Evolutionary conservation across 495 filamentous ascomycete genomes (phyloP).

Genomic region (Amniculicola lignicola): DNA sequence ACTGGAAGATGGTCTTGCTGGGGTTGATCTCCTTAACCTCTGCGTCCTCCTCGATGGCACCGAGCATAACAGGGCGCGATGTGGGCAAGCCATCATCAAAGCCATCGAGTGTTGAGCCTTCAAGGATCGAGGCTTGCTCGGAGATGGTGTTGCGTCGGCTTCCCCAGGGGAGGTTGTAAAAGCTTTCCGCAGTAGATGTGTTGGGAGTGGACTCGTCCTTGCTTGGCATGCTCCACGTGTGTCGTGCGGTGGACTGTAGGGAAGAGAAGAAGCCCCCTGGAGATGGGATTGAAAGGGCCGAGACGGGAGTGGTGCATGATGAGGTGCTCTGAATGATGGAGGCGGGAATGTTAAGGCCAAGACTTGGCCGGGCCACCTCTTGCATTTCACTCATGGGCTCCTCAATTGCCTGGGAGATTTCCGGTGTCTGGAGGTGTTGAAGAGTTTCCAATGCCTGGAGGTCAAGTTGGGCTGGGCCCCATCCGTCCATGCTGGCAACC

Average conservation of each 20-base stretch:
- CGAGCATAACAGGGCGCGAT: slow-evolving; percentile 41
- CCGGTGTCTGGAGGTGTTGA: slow-evolving; percentile 54
- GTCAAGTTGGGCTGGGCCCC: slow-evolving; percentile 70
- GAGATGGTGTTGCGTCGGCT: slow-evolving; percentile 32
- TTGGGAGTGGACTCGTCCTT: slow-evolving; percentile 36
- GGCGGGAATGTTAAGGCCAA: slow-evolving; percentile 29
- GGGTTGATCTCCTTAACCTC: slow-evolving; percentile 43
- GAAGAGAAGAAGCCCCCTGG: slow-evolving; percentile 89
- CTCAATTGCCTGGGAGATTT: slow-evolving; percentile 50
- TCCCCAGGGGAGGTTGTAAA: slow-evolving; percentile 78
- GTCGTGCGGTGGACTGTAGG: slow-evolving; percentile 64
- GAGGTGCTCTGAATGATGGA: slow-evolving; percentile 43
- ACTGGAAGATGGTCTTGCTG: slow-evolving; percentile 54
- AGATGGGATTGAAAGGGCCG: slow-evolving; percentile 67
- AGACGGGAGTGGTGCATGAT: slow-evolving; percentile 52
- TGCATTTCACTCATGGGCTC: slow-evolving; percentile 47
- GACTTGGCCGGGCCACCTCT: slow-evolving; percentile 33
- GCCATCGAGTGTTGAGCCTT: slow-evolving; percentile 30
- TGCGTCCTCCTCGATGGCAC: slow-evolving; percentile 9
- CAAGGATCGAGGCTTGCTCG: slow-evolving; percentile 45
- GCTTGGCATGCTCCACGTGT: slow-evolving; percentile 67
- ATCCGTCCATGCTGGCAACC: slow-evolving; percentile 46
- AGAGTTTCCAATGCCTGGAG: slow-evolving; percentile 74
- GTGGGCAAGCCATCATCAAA: slow-evolving; percentile 61
- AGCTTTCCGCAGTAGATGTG: slow-evolving; percentile 56